phyloP scores from a whole-genome alignment of 441 rosid species.

The Eruca vesicaria region DNA sequence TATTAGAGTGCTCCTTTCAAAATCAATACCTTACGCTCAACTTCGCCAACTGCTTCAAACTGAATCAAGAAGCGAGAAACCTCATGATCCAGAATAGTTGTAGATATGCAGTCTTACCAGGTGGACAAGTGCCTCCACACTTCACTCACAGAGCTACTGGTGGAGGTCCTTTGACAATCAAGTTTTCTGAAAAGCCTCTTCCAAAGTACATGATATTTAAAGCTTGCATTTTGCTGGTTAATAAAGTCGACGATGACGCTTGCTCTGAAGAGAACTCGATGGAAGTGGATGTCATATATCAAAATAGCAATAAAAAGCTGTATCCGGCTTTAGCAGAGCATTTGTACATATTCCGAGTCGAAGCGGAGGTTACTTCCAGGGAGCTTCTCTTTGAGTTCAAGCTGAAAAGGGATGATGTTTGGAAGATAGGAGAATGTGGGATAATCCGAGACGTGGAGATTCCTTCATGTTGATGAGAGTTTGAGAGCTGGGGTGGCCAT shows the following conservation, averaged over 20 bases:
- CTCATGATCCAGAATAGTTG: background rate
- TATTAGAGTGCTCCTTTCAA: background rate
- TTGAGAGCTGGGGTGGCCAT: too few species aligned
- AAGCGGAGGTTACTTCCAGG: too few species aligned
- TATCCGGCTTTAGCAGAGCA: too few species aligned
- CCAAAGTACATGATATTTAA: background rate
- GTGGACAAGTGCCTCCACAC: background rate
- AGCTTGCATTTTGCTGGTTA: slow-evolving; percentile 1
- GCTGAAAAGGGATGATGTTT: too few species aligned
- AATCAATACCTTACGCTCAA: background rate
- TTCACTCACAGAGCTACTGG: background rate
- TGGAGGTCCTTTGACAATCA: background rate
- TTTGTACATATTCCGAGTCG: too few species aligned
- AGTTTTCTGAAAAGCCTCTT: background rate
- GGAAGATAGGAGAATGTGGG: too few species aligned
- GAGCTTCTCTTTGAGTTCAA: too few species aligned
- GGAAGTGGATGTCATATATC: too few species aligned
- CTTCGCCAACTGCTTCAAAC: slow-evolving; percentile 4
- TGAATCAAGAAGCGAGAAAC: slow-evolving; percentile 12
- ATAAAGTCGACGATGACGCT: background rate
- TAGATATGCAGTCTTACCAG: background rate
- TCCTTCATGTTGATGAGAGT: too few species aligned
- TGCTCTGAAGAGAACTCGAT: too few species aligned
- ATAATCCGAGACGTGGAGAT: too few species aligned
- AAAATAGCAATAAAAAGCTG: too few species aligned